Base-by-base conservation (phyloP, 805 yeast genomes). In the Metschnikowia similis region DNA sequence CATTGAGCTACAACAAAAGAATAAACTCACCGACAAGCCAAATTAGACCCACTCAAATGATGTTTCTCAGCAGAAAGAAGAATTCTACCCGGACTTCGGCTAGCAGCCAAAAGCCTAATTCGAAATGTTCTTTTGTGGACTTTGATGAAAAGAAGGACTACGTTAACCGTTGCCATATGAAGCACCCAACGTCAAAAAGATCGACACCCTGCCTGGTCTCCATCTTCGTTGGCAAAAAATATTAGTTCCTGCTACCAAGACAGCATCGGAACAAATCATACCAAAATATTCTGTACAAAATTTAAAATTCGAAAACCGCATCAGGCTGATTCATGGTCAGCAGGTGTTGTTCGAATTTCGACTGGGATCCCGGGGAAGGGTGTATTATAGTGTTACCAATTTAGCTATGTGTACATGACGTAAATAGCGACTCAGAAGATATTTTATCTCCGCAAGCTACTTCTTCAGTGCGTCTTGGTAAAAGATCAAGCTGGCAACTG, bases 111-210 rank as follows among this genome's bases (percentile, higher is more conserved):
- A 41, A 36, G 35, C 41, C 34, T n/a, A 51, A 47, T 45, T 48
- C 55, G n/a, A 50, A 57, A 28, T 68, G 64, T 53, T 55, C 62
- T 17, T 70, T 69, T 54, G 59, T 65, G 41, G 66, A 69, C 53
- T 73, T 73, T 57, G 78, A 73, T 54, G 78, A 73, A 53, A 73
- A 73, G 65, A 72, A 72, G 57, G 78, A 73, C 54, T 73, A 73
- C 56, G 66, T 59, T n/a, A 67, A 67, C 50, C 62, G 78, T 48
- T 73, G 76, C 59, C 63, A 66, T 41, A 41, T 62, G 53, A 70
- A 65, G 56, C 55, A 60, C 35, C 52, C 53, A 9, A 34, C 55
- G 21, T 31, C 59, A 44, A 56, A 54, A 54, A 48, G 57, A 43
- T 67, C 54, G 13, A 50, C 58, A 11, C 66, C 75, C 26, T 62